Conservation (phyloP, 805 yeast genomes). For the Monosporozyma solicola region DNA sequence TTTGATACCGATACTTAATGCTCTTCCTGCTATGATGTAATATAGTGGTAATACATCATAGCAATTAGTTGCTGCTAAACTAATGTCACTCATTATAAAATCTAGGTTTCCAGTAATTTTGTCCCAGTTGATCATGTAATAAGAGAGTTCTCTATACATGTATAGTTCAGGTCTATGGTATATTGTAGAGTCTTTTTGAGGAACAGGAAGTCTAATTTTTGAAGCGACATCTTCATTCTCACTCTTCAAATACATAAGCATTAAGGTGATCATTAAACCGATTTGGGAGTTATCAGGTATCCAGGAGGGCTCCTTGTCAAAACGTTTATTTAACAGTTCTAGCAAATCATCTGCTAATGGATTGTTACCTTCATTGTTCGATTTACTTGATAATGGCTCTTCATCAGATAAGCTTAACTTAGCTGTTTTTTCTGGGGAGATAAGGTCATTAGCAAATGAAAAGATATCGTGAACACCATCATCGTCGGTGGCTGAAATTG, state of each 20-base stretch:
- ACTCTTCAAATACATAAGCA: slow-evolving; percentile 65
- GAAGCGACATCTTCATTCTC: slow-evolving; percentile 48
- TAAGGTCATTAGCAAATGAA: not conserved
- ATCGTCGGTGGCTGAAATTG: not conserved
- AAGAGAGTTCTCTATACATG: slow-evolving; percentile 53
- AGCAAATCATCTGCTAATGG: slow-evolving; percentile 8
- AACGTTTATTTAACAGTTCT: slow-evolving; percentile 10
- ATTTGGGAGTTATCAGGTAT: slow-evolving; percentile 33
- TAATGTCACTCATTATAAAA: slow-evolving; percentile 16
- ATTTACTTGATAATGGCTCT: not conserved
- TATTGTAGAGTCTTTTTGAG: slow-evolving; percentile 16
- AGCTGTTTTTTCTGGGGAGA: not conserved
- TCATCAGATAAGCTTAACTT: not conserved
- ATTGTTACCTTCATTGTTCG: slow-evolving; percentile 1
- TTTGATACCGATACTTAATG: slow-evolving; percentile 65
- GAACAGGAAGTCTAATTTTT: slow-evolving; percentile 52
- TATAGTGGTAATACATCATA: slow-evolving; percentile 50
- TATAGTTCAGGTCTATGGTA: slow-evolving; percentile 60
- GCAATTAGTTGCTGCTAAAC: slow-evolving; percentile 35
- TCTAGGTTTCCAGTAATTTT: slow-evolving; percentile 36
- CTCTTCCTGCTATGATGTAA: slow-evolving; percentile 63
- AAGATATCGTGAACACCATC: not conserved
- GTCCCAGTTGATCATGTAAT: slow-evolving; percentile 67
- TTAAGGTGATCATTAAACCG: slow-evolving; percentile 72
- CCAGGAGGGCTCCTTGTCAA: slow-evolving; percentile 23